phyloP scores from a whole-genome alignment of 306 rosid species.

The Bauhinia variegata region DNA sequence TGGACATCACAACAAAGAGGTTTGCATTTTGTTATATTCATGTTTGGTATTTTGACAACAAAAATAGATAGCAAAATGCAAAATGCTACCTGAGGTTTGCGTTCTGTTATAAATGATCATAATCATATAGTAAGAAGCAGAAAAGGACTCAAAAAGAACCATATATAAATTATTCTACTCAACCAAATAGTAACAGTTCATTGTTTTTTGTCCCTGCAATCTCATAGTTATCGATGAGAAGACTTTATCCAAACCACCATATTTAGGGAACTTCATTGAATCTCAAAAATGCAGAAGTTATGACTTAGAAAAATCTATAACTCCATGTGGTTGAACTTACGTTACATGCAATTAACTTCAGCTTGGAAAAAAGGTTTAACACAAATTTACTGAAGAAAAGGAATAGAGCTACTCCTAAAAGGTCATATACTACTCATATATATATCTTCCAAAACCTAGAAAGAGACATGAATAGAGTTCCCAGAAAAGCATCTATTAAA shows the following conservation, averaged over 20 bases:
- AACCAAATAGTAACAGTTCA: not conserved
- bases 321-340: not conserved
- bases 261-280: not conserved
- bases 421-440: no score
- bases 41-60: constrained; percentile 7
- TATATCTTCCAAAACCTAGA: no score
- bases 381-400: not conserved
- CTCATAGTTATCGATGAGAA: not conserved
- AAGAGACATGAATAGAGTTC: no score
- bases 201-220: not conserved
- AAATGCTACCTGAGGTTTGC: not conserved
- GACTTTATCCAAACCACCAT: not conserved
- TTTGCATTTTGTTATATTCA: constrained; percentile 6
- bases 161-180: constrained; percentile 6
- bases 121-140: constrained; percentile 6
- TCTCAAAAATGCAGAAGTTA: not conserved
- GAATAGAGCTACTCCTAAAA: not conserved
- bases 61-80: constrained; percentile 6
- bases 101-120: not conserved
- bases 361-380: not conserved
- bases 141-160: not conserved
- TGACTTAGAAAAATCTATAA: not conserved
- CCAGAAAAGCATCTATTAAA: no score
- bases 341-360: not conserved
- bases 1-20: constrained; percentile 8